phyloP scores from a whole-genome alignment of 2,329 filamentous ascomycete genomes.

The Colletotrichum sp. region DNA sequence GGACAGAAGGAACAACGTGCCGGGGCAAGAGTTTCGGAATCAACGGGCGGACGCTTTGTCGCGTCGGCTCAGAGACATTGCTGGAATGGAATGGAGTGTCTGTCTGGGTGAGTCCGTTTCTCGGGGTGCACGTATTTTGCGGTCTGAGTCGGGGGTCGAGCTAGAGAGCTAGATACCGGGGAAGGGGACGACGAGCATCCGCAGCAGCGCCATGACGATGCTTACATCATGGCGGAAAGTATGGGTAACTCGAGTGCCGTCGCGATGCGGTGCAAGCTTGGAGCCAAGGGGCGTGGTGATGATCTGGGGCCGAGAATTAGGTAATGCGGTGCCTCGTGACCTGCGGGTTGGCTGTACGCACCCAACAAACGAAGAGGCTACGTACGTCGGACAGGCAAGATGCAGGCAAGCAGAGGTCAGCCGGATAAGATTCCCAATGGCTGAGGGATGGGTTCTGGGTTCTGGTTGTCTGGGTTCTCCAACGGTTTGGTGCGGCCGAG shows the following conservation, averaged over 20 bases:
- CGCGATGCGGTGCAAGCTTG: background rate
- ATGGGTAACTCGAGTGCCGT: background rate
- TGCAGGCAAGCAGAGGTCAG: background rate
- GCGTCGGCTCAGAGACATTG: background rate
- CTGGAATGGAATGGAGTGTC: background rate
- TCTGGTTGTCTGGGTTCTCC: background rate
- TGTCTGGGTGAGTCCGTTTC: background rate
- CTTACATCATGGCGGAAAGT: conserved; percentile 14
- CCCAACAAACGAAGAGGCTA: background rate
- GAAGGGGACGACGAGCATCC: background rate
- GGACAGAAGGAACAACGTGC: conserved; percentile 8
- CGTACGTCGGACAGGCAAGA: background rate
- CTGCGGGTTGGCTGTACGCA: background rate
- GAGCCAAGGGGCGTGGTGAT: background rate
- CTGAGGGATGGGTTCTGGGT: background rate
- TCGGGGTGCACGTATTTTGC: background rate
- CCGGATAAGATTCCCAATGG: background rate
- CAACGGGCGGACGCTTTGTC: conserved; percentile 11
- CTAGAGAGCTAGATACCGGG: background rate
- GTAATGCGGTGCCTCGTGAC: background rate
- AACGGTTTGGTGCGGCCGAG: background rate
- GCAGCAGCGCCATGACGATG: background rate
- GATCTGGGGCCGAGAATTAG: conserved; percentile 2
- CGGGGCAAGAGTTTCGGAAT: conserved; percentile 9
- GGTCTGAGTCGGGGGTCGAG: conserved; percentile 1